These are phyloP conservation scores for Chlorella sp. DNA, from an alignment of 139 green algal genomes.

Conservation along the genomic window DNA sequence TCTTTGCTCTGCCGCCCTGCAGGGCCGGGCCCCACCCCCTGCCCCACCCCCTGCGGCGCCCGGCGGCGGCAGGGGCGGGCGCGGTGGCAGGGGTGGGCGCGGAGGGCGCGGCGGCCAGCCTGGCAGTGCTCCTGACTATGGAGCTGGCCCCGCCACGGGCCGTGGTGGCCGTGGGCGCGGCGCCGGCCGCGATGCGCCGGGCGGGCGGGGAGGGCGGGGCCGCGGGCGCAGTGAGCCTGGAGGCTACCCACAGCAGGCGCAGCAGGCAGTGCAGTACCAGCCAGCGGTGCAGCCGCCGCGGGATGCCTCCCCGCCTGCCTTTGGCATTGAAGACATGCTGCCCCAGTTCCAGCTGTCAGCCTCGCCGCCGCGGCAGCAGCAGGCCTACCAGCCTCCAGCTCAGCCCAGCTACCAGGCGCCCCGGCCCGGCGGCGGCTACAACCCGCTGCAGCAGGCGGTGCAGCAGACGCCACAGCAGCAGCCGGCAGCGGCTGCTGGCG, in stretches of 20 bases:
- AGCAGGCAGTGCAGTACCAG: neutral
- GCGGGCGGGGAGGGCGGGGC: neutral
- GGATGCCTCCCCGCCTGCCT: neutral
- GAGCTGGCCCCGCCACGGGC: too few species aligned
- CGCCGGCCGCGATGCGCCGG: neutral
- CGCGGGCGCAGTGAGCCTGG: neutral
- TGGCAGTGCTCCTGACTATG: neutral
- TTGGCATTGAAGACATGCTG: constrained; percentile 1
- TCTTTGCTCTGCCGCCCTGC: neutral
- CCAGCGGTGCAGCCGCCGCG: neutral
- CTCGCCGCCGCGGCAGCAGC: neutral
- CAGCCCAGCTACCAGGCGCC: neutral
- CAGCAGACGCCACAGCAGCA: neutral
- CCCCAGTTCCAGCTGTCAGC: neutral
- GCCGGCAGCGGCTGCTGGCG: too few species aligned
- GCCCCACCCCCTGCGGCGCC: too few species aligned
- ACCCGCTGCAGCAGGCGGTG: neutral
- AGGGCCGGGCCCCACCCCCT: neutral
- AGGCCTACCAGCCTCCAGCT: neutral
- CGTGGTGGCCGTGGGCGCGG: neutral
- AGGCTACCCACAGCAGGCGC: neutral
- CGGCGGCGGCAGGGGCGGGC: neutral
- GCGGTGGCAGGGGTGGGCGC: neutral
- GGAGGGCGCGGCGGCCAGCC: neutral
- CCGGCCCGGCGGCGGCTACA: neutral